A percentile compares a stretch with the other conserved stretches of the same genome.
phyloP scores from a whole-genome alignment of 805 yeast genomes.

The Kluyveromyces wickerhamii region DNA sequence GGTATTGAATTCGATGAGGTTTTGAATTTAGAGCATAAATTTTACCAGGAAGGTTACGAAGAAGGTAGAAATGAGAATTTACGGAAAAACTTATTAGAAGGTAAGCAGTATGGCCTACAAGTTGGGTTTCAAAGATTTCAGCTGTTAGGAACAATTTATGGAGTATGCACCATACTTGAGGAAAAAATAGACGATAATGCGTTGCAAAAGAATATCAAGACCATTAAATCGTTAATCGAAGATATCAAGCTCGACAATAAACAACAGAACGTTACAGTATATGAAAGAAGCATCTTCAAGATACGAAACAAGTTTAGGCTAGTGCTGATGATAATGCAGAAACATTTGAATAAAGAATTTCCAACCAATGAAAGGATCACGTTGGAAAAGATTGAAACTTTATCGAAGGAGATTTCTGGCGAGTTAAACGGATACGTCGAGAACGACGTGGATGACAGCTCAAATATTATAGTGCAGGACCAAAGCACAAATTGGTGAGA shows the following conservation, averaged over 20 bases:
- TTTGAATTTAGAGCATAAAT: constrained; percentile 48
- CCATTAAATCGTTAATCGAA: constrained; percentile 22
- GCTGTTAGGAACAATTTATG: constrained; percentile 59
- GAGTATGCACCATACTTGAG: constrained; percentile 40
- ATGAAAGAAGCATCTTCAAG: constrained; percentile 44
- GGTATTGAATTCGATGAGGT: constrained; percentile 43
- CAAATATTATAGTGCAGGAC: constrained; percentile 20
- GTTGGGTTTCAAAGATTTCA: constrained; percentile 67
- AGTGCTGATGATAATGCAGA: constrained; percentile 32
- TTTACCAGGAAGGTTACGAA: constrained; percentile 57
- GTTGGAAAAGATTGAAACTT: constrained; percentile 31
- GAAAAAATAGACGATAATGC: constrained; percentile 9
- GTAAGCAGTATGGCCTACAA: constrained; percentile 77
- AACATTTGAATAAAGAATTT: constrained; percentile 7
- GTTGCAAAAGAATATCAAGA: constrained; percentile 17
- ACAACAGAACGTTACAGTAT: constrained; percentile 46
- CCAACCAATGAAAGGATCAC: constrained; percentile 13
- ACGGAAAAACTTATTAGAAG: constrained; percentile 57
- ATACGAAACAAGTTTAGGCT: constrained; percentile 57
- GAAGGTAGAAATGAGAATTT: constrained; percentile 65
- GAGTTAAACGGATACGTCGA: constrained; percentile 27
- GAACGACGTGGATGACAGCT: constrained; percentile 14
- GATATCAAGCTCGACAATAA: constrained; percentile 38
- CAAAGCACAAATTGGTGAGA: constrained; percentile 14
- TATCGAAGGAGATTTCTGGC: constrained; percentile 25